Evolutionary conservation across 352 stramenopile species (phyloP), one percentile per base, ranked within the genome.

Genomic region (Phytophthora quininea): DNA sequence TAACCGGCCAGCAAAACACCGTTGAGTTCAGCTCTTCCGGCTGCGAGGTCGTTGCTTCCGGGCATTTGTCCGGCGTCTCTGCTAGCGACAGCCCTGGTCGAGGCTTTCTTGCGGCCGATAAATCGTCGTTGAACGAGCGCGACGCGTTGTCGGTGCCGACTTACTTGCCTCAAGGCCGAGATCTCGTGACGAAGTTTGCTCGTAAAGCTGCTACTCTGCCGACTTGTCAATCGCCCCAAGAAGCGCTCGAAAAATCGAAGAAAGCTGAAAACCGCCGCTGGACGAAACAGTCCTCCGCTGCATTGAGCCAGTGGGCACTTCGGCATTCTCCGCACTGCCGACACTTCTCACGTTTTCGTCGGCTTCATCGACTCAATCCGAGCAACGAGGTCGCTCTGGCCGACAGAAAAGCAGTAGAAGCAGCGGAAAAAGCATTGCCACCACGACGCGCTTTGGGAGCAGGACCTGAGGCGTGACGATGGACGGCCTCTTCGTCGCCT

Each of bases 401-500:
- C 19, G 19, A 24, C 19, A 24, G 19, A 24, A 24, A 24, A 24
- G 19, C 53, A 48, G 33, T 37, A 11, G 4, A 45, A 54, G 35
- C 59, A 62, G 62, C 64, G 6, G 54, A 69, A 58, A 58, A 5
- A 42, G 35, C 30, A 24, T 40, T n/a, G 24, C 19, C 19, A 24
- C 19, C 19, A 24, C 19, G 19, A 24, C 19, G 19, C 19, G 19
- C 19, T 24, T 49, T 49, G 10, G 19, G 15, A 19, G 43, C 43
- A 49, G 43, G 2, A 49, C 4, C 38, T 15, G 9, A 12, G 37
- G 37, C n/a, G 29, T 5, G 11, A 73, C 67, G 38, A 86, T 90
- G 74, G 72, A 90, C 67, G 27, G 69, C 64, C 77, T 93, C 62
- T 92, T 88, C 66, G 48, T 91, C 37, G 76, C 71, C 27, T 95